phyloP scores from a whole-genome alignment of 164 flowering plant genomes.

The Hamamelis virginiana region DNA sequence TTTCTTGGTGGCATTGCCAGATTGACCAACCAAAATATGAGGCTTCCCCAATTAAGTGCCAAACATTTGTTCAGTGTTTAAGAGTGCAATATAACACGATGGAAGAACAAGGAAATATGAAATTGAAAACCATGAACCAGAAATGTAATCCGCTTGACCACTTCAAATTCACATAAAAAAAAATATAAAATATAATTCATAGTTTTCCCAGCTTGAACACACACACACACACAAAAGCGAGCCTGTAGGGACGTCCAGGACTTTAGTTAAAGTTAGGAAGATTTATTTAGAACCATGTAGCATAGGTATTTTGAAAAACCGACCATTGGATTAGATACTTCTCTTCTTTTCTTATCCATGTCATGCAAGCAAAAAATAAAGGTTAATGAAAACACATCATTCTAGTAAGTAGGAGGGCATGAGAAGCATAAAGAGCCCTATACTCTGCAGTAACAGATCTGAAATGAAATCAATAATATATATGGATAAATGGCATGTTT shows the following conservation, averaged over 20 bases:
- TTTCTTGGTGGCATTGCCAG: not conserved
- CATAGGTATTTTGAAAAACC: too few relatives aligned
- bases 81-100: not conserved
- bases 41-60: not conserved
- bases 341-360: too few relatives aligned
- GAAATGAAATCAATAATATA: not conserved
- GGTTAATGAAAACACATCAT: not conserved
- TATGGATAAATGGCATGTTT: not conserved
- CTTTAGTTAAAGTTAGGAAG: too few relatives aligned
- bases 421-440: not conserved
- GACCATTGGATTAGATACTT: too few relatives aligned
- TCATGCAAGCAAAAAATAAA: not conserved
- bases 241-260: too few relatives aligned
- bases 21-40: not conserved
- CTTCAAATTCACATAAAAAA: not conserved
- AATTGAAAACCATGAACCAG: not conserved
- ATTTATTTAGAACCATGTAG: too few relatives aligned
- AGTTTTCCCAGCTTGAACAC: too few relatives aligned
- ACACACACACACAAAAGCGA: too few relatives aligned
- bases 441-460: not conserved
- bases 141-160: not conserved
- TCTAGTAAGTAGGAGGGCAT: not conserved
- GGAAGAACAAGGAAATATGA: not conserved
- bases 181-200: not conserved
- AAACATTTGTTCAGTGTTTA: constrained; percentile 1